Percentiles rank a stretch among this genome's conserved stretches.
These are phyloP conservation scores for Aspergillus arachidicola DNA, from an alignment of 2,329 filamentous ascomycete species.

Conservation along the genomic window DNA sequence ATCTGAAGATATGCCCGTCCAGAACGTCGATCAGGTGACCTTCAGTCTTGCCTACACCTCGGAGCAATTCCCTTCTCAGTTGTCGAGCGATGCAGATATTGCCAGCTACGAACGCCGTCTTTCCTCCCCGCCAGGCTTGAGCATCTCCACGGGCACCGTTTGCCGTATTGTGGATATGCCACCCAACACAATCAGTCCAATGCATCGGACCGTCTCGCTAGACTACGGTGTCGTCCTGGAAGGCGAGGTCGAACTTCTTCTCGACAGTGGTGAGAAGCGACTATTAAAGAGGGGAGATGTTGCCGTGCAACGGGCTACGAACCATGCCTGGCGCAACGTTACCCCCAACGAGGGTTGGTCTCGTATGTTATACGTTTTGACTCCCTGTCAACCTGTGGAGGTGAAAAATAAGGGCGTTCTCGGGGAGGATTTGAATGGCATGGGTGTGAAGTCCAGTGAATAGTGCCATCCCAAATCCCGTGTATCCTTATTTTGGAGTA, in stretches of 20 bases:
- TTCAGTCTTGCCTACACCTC: conserved; percentile 56
- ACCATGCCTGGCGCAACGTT: conserved; percentile 43
- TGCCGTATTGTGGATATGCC: conserved; percentile 47
- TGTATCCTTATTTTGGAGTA: too few species aligned
- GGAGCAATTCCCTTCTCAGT: conserved; percentile 49
- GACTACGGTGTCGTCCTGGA: conserved; percentile 58
- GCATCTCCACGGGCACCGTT: conserved; percentile 49
- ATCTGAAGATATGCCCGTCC: conserved; percentile 24
- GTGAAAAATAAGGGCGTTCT: conserved; percentile 23
- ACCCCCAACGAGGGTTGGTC: conserved; percentile 28
- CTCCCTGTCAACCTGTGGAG: conserved; percentile 25
- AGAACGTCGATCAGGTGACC: conserved; percentile 44
- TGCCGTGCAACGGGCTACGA: conserved; percentile 52
- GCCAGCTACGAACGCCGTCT: conserved; percentile 49
- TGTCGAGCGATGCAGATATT: conserved; percentile 52
- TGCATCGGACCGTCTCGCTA: conserved; percentile 55
- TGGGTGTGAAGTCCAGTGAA: conserved; percentile 16
- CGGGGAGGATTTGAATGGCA: conserved; percentile 33
- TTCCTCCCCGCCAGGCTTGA: conserved; percentile 51
- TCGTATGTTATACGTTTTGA: conserved; percentile 32
- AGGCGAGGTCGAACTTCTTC: conserved; percentile 51
- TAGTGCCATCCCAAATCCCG: not conserved
- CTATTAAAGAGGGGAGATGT: conserved; percentile 54
- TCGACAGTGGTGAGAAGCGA: conserved; percentile 53
- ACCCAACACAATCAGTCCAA: conserved; percentile 44